Evolutionary conservation across 2,329 filamentous ascomycete species (phyloP), one percentile per base, ranked within the genome.

Genomic region (Periglandula ipomoeae): DNA sequence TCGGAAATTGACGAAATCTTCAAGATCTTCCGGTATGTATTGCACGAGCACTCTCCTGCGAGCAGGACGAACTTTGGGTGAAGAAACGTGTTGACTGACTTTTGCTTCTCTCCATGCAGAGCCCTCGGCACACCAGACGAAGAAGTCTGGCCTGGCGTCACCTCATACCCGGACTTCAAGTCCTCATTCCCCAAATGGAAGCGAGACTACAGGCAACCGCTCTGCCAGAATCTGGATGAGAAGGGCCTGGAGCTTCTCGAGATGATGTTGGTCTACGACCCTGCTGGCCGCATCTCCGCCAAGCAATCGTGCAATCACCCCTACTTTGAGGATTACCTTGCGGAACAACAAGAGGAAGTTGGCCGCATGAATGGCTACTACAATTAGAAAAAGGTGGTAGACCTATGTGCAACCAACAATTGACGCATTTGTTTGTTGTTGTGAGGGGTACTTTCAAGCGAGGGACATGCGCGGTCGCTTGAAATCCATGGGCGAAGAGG

Each of bases 161-260:
- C 88, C n/a, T 89, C 87, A 7, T 94, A 94, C 71, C 89, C 89
- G 38, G 90, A 95, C 67, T 95, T 89, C 76, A 95, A 95, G 69
- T 67, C 85, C 24, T 90, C 87, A 3, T 95, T 95, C 70, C 89
- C 89, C 55, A 94, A 94, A 70, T 95, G 89, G 89, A 76, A 78
- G 58, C 81, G 87, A 50, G 84, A 89, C 61, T 74, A 78, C 51
- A 74, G 77, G 22, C 72, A 74, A 44, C 70, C 79, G 24, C 74
- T 93, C 32, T 87, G 89, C 60, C 78, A 79, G 39, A 84, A 76
- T 47, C 77, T 95, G 42, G 87, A 94, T 56, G 80, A 86, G 2
- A 67, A 75, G 22, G 85, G 85, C 22, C 73, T 87, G 11, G 81
- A 89, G 50, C 74, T 89, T 22, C 68, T 82, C 11, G 78, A 82